These are phyloP conservation scores for Daldinia sp. DNA, from an alignment of 2,329 filamentous ascomycete genomes.

Conservation along the genomic window DNA sequence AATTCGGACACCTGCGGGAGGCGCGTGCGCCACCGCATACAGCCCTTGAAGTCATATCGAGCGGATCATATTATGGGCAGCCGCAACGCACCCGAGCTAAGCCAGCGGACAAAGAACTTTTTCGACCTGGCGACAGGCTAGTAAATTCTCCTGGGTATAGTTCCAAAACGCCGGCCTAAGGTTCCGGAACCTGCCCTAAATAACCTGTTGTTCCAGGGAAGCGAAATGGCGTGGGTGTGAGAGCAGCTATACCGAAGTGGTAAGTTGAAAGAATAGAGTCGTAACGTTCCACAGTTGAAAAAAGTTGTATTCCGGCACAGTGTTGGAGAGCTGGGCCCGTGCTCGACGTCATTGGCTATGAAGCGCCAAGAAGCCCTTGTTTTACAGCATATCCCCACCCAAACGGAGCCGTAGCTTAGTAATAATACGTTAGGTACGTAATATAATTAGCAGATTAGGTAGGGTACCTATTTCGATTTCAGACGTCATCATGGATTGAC, in stretches of 20 bases:
- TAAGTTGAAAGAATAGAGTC: not conserved
- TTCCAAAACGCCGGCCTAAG: not conserved
- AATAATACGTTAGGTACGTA: not conserved
- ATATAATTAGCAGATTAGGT: no score
- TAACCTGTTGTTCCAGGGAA: not conserved
- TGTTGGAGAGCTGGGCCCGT: not conserved
- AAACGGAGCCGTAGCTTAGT: not conserved
- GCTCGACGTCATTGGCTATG: not conserved
- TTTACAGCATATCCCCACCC: not conserved
- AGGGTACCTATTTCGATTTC: no score
- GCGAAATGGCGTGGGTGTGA: not conserved
- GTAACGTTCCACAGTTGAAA: not conserved
- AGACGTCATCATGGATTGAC: no score
- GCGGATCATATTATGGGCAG: constrained; percentile 38
- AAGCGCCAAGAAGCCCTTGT: not conserved
- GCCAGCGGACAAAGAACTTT: not conserved
- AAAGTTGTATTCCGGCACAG: not conserved
- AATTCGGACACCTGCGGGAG: constrained; percentile 32
- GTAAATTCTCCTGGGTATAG: no score
- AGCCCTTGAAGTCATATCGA: constrained; percentile 42
- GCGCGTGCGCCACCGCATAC: constrained; percentile 36
- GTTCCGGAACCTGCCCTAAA: not conserved
- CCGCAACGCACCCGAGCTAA: not conserved
- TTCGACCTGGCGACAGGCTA: no score
- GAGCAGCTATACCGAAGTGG: not conserved